Conservation (phyloP, 2,329 filamentous ascomycete genomes). For the Talaromyces sp. region DNA sequence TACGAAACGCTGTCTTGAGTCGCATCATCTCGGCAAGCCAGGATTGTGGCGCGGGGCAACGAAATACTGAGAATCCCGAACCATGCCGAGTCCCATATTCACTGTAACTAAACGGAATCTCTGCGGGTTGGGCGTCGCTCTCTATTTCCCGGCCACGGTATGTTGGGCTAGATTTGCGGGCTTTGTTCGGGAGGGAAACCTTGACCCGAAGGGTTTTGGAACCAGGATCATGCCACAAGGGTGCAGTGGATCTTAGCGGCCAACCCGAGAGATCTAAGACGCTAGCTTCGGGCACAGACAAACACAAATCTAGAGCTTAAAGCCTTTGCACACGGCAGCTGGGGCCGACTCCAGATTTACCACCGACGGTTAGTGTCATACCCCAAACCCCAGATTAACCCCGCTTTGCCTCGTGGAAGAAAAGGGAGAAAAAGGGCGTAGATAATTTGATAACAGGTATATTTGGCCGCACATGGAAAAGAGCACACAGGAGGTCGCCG, state of each 20-base stretch:
- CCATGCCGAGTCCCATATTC: neutral
- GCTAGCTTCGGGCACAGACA: neutral
- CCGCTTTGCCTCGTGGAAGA: neutral
- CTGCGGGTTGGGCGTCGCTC: neutral
- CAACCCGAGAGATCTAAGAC: neutral
- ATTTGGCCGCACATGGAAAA: neutral
- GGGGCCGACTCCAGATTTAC: conserved; percentile 1
- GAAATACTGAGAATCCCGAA: neutral
- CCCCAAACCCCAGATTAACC: neutral
- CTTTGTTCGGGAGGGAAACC: neutral
- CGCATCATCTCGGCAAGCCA: neutral
- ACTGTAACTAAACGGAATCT: neutral
- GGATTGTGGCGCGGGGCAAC: neutral
- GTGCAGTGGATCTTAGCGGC: neutral
- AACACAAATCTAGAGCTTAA: neutral
- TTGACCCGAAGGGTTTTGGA: neutral
- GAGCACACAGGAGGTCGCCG: neutral
- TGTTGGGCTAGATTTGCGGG: neutral
- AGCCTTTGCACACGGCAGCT: neutral
- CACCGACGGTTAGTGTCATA: neutral
- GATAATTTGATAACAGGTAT: neutral
- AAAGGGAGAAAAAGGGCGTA: neutral
- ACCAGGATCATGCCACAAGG: neutral
- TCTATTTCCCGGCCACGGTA: neutral
- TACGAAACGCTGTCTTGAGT: neutral